phyloP scores from a whole-genome alignment of 768 basidiomycete genomes.

The Termitomyces bulborhizus region DNA sequence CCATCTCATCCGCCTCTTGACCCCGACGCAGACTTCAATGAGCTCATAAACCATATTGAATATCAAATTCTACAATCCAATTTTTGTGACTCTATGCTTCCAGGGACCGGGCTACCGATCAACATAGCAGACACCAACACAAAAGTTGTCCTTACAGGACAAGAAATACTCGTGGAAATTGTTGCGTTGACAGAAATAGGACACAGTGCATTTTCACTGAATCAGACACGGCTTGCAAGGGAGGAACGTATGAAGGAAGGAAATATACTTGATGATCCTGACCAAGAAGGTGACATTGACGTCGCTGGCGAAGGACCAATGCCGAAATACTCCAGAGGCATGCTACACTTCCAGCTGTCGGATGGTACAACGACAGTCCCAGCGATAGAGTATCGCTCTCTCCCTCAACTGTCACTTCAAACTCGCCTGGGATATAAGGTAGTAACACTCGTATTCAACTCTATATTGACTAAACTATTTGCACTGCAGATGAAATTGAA shows the following conservation, averaged over 20 bases:
- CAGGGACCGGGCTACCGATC: conserved; percentile 60
- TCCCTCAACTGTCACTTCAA: conserved; percentile 65
- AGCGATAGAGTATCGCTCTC: conserved; percentile 72
- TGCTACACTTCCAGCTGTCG: conserved; percentile 68
- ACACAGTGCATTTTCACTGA: conserved; percentile 73
- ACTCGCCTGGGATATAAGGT: conserved; percentile 87
- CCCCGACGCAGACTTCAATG: conserved; percentile 39
- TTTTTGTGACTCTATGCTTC: conserved; percentile 64
- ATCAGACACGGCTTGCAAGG: conserved; percentile 59
- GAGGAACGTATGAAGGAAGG: conserved; percentile 60
- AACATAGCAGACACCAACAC: conserved; percentile 32
- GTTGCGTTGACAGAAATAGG: conserved; percentile 78
- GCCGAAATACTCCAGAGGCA: conserved; percentile 76
- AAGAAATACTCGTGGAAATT: conserved; percentile 71
- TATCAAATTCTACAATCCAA: conserved; percentile 68
- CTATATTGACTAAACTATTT: not conserved
- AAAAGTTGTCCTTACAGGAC: conserved; percentile 24
- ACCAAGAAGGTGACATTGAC: conserved; percentile 50
- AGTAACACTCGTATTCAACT: conserved; percentile 1
- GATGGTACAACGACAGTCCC: conserved; percentile 68
- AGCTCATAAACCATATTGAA: conserved; percentile 51
- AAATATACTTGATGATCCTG: conserved; percentile 27
- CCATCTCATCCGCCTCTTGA: conserved; percentile 38
- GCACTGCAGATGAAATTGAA: conserved; percentile 59
- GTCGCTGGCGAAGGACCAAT: conserved; percentile 67